Evolutionary conservation across 495 filamentous ascomycete genomes (phyloP), one percentile per base, ranked within the genome.

Genomic region (Cenococcum geophilum): DNA sequence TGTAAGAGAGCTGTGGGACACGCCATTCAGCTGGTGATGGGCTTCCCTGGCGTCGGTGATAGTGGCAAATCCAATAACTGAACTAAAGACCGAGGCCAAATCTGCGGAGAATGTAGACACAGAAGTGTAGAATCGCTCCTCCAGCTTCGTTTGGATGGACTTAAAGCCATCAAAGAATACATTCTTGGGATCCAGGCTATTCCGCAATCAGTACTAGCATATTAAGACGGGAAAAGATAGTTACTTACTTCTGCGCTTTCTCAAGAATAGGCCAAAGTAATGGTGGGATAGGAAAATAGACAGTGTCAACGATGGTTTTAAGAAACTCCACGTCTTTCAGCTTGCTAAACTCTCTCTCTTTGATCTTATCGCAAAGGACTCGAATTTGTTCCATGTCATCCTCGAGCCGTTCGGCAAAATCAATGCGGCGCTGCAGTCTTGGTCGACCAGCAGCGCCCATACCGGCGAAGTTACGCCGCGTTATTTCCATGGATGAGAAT

Each of bases 401-500:
- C 61, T 89, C 78, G 42, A 97, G 79, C 36, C 76, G 77, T 59
- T 88, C 80, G 12, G 88, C 89, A 73, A 97, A 97, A 57, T 96
- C 90, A 66, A 95, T 89, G 50, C 93, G 84, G 51, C 89, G 80
- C 56, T 85, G 77, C 22, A 99, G 78, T 58, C 89, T 84, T 35
- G 86, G 82, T 62, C 85, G 82, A 27, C 93, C 93, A 50, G 84
- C 83, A 23, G 86, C 86, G 36, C 93, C 93, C 89, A 96, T 92
- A 21, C 87, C 86, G 6, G 87, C 85, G 75, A 93, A 99, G 68
- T 97, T 89, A 58, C 95, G 83, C 34, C 93, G 80, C 1, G 91
- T 95, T 65, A 99, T 87, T 74, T 99, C 95, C 86, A 96, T 93
- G 0, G 89, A 93, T 0, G 91, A 89, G 72, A 97, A 98, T 0